Conservation (phyloP, 2,329 filamentous ascomycete genomes). For the Byssoonygena ceratinophila region DNA sequence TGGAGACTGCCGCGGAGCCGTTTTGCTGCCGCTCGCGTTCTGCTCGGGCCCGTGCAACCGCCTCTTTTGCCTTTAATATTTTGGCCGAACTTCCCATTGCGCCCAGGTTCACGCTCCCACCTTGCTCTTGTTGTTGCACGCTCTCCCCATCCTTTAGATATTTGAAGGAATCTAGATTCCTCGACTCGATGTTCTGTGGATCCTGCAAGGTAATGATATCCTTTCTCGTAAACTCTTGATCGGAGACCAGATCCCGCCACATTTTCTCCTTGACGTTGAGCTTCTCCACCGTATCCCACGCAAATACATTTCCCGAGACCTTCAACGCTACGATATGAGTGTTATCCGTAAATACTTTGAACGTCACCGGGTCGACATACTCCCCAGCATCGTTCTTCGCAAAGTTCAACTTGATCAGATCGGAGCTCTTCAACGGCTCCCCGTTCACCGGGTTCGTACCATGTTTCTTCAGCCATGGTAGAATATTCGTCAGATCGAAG, state of each 20-base stretch:
- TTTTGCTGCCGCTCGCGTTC: conserved; percentile 53
- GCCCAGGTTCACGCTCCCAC: conserved; percentile 62
- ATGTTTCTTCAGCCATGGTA: conserved; percentile 88
- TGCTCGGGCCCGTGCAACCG: conserved; percentile 77
- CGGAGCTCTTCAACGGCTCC: conserved; percentile 62
- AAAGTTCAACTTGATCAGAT: conserved; percentile 85
- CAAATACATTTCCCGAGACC: conserved; percentile 86
- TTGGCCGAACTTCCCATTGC: conserved; percentile 72
- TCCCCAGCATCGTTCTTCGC: conserved; percentile 84
- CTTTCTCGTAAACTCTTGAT: conserved; percentile 72
- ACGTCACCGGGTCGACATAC: conserved; percentile 91
- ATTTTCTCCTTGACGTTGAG: conserved; percentile 96
- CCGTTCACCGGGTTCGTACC: conserved; percentile 85
- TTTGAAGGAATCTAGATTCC: conserved; percentile 80
- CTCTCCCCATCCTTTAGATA: conserved; percentile 75
- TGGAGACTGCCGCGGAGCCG: conserved; percentile 39
- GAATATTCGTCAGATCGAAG: conserved; percentile 90
- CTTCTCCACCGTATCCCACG: conserved; percentile 87
- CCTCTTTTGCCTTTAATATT: conserved; percentile 81
- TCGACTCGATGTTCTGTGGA: conserved; percentile 72
- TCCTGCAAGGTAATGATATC: conserved; percentile 97
- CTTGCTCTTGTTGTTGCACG: conserved; percentile 57
- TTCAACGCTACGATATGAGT: conserved; percentile 87
- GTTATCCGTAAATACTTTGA: conserved; percentile 95
- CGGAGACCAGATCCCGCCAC: conserved; percentile 83